Percentiles rank a stretch among this genome's conserved stretches.
Conservation (phyloP, 2,329 filamentous ascomycete species). For the Aspergillus flavus region DNA sequence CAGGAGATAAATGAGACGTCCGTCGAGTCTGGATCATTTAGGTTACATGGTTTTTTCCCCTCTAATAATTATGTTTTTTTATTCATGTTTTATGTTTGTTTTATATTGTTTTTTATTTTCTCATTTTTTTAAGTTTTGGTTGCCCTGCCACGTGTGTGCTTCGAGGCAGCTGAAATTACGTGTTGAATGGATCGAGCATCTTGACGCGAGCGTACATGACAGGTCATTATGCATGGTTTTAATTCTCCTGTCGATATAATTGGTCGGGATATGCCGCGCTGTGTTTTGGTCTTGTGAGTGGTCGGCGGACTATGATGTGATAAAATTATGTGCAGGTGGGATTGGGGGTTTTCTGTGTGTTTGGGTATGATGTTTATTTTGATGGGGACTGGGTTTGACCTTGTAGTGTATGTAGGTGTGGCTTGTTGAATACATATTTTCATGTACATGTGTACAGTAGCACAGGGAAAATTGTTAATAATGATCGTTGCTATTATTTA, state of each 20-base stretch:
- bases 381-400: too few relatives aligned
- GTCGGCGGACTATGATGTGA: neutral
- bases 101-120: neutral
- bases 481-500: too few relatives aligned
- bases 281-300: neutral
- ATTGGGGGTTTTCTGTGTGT: neutral
- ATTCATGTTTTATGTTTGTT: neutral
- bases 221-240: neutral
- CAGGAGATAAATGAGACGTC: neutral
- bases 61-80: neutral
- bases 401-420: neutral
- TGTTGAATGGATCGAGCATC: neutral
- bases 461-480: too few relatives aligned
- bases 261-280: neutral
- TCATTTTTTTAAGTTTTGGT: neutral
- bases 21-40: constrained; percentile 17
- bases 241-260: neutral
- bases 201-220: neutral
- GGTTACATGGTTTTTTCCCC: constrained; percentile 12
- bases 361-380: constrained; percentile 1
- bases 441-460: too few relatives aligned
- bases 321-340: neutral
- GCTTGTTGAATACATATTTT: neutral
- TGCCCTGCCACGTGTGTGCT: constrained; percentile 20
- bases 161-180: neutral